Conservation (phyloP, 2,329 filamentous ascomycete genomes). For the Mollisiaceae sp. region DNA sequence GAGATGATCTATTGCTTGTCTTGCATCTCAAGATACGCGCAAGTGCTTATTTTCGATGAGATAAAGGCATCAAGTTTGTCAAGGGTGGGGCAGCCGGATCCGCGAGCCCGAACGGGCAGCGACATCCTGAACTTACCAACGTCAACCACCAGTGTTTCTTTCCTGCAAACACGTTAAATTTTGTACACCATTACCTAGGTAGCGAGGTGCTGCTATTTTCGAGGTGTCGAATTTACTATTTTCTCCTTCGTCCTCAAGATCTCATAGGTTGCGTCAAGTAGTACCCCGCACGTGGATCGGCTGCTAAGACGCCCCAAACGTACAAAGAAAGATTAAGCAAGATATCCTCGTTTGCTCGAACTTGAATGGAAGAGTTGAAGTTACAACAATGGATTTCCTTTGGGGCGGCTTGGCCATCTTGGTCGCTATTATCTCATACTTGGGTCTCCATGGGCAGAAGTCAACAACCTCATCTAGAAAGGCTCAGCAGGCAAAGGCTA, state of each 20-base stretch:
- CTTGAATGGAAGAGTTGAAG: not conserved
- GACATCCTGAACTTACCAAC: not conserved
- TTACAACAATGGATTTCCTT: not conserved
- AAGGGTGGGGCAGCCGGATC: constrained; percentile 1
- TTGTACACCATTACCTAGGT: not conserved
- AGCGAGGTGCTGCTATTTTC: not conserved
- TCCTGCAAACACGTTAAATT: not conserved
- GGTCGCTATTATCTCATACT: constrained; percentile 20
- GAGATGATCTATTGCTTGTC: no score
- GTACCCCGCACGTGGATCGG: not conserved
- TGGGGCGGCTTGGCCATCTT: constrained; percentile 21
- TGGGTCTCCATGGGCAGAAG: constrained; percentile 18
- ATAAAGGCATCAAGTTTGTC: not conserved
- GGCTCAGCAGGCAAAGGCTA: constrained; percentile 27
- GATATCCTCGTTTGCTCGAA: not conserved
- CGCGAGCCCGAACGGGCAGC: not conserved
- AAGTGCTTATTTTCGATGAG: no score
- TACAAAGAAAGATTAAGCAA: no score
- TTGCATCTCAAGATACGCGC: no score
- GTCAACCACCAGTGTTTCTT: not conserved
- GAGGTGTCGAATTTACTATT: not conserved
- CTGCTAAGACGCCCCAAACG: no score
- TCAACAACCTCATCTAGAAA: constrained; percentile 23
- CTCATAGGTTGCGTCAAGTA: not conserved
- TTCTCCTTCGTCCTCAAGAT: not conserved